Conservation (phyloP, 208 protist species). For the Leishmania turanica region DNA sequence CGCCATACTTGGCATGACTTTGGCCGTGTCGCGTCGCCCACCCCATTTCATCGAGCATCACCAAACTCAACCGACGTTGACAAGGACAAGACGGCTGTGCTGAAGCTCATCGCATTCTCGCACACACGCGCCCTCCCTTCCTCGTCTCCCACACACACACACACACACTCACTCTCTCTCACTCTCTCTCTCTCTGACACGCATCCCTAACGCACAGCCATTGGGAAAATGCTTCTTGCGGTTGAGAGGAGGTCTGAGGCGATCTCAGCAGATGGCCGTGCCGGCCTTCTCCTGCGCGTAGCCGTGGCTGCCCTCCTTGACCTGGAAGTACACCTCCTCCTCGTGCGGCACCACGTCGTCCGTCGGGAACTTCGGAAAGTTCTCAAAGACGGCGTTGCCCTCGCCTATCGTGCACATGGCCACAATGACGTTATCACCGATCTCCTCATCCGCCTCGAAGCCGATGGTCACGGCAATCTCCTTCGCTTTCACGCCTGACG, state of each 20-base stretch:
- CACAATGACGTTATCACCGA: conserved; percentile 27
- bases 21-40: not conserved
- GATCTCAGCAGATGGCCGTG: conserved; percentile 22
- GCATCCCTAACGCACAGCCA: not conserved
- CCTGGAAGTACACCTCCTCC: conserved; percentile 65
- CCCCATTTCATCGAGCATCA: not conserved
- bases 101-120: not conserved
- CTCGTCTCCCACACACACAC: no score
- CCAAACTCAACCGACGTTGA: no score
- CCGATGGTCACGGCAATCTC: conserved; percentile 74
- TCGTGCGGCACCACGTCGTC: conserved; percentile 36
- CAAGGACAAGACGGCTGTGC: no score
- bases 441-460: conserved; percentile 29
- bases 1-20: no score
- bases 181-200: no score
- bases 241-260: not conserved
- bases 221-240: not conserved
- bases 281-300: conserved; percentile 56
- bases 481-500: conserved; percentile 15
- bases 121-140: not conserved
- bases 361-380: conserved; percentile 85
- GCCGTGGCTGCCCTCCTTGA: conserved; percentile 39
- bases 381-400: conserved; percentile 78
- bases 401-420: conserved; percentile 37
- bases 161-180: no score